phyloP scores from a whole-genome alignment of 2,329 filamentous ascomycete species.

The Hypoxylon sp. region DNA sequence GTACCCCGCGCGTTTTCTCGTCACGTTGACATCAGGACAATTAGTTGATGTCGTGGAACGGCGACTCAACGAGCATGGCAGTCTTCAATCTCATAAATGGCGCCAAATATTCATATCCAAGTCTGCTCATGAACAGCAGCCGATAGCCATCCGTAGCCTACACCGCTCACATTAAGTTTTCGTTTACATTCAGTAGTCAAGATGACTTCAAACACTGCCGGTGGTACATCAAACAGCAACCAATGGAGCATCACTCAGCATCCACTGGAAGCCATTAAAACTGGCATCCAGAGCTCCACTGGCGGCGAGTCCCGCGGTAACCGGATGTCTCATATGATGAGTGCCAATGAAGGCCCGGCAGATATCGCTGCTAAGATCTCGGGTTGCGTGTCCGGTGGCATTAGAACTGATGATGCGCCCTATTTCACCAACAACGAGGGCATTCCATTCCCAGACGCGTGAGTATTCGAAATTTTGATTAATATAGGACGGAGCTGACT shows the following conservation, averaged over 20 bases:
- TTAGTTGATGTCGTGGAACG: neutral
- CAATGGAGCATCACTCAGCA: conserved; percentile 32
- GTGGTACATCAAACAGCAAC: conserved; percentile 11
- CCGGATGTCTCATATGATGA: conserved; percentile 56
- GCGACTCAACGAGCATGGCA: neutral
- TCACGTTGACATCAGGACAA: conserved; percentile 28
- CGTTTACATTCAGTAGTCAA: neutral
- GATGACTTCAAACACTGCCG: conserved; percentile 23
- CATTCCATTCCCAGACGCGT: conserved; percentile 65
- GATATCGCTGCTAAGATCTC: conserved; percentile 67
- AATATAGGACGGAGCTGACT: neutral
- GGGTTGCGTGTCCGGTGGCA: conserved; percentile 61
- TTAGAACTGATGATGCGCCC: conserved; percentile 63
- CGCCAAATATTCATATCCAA: neutral
- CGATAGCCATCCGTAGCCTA: neutral
- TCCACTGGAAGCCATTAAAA: conserved; percentile 33
- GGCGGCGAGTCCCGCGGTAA: conserved; percentile 21
- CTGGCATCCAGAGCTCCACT: conserved; percentile 22
- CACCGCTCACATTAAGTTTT: neutral
- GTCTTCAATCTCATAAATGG: neutral
- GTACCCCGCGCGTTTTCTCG: conserved; percentile 1
- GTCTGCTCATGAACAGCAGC: neutral
- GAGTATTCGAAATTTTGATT: conserved; percentile 27
- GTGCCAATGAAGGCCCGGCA: conserved; percentile 66
- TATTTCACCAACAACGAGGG: conserved; percentile 71